Conservation (phyloP, 371 early-diverging fungal genomes). For the Capillidium rhysosporum region DNA sequence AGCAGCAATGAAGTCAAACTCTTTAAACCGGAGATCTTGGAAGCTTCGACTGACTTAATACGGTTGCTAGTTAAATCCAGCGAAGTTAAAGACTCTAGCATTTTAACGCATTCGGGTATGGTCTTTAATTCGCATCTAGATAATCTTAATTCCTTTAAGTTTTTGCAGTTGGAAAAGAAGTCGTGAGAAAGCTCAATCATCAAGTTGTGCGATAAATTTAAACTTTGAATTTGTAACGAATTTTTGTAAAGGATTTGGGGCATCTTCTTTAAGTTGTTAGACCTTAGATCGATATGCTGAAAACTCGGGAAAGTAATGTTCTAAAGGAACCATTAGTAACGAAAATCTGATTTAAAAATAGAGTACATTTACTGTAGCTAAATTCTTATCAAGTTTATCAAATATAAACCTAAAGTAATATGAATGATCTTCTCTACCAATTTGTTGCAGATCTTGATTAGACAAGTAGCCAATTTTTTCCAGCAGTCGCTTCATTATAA, state of each 20-base stretch:
- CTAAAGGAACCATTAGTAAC: not conserved
- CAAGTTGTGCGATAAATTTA: constrained; percentile 53
- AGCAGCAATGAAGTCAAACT: constrained; percentile 35
- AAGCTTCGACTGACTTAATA: constrained; percentile 29
- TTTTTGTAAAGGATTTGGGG: constrained; percentile 16
- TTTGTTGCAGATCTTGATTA: constrained; percentile 49
- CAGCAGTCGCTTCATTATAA: constrained; percentile 39
- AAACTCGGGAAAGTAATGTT: constrained; percentile 11
- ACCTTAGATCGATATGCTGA: constrained; percentile 33
- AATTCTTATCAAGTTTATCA: constrained; percentile 10
- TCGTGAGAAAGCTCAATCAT: constrained; percentile 46
- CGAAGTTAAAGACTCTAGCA: constrained; percentile 27
- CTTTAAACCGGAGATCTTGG: constrained; percentile 29
- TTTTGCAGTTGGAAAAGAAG: constrained; percentile 44
- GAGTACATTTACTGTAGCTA: too few species aligned
- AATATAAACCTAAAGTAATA: constrained; percentile 60
- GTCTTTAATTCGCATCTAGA: constrained; percentile 39
- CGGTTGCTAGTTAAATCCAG: constrained; percentile 62
- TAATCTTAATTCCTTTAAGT: constrained; percentile 38
- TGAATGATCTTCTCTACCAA: constrained; percentile 68
- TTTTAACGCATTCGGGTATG: constrained; percentile 34
- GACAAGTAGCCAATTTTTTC: constrained; percentile 60
- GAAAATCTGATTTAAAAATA: not conserved
- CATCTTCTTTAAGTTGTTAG: constrained; percentile 39
- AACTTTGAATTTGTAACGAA: constrained; percentile 17